Evolutionary conservation across 1,284 basidiomycete species (phyloP).

Genomic region (Ceratobasidium sp.): DNA sequence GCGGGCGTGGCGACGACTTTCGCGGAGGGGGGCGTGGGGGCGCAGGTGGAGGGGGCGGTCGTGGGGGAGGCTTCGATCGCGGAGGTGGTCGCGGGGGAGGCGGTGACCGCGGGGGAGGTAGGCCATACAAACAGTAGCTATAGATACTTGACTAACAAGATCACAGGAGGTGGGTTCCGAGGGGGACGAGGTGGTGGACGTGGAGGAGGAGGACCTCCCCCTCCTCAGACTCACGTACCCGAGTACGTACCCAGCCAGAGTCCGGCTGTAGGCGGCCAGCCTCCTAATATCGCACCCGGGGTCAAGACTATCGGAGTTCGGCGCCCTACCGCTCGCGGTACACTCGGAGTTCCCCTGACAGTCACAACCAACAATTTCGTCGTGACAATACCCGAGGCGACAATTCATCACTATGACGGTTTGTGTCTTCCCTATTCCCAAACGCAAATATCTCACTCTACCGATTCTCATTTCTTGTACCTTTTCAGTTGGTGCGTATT

Average conservation of each 20-base stretch:
- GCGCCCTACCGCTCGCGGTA: conserved; percentile 50
- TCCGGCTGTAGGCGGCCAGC: background rate
- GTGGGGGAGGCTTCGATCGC: background rate
- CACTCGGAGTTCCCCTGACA: conserved; percentile 57
- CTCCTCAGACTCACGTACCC: background rate
- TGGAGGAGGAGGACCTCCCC: background rate
- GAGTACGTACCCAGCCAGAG: background rate
- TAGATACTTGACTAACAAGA: too few relatives aligned
- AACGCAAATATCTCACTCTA: too few relatives aligned
- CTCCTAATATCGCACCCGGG: conserved; percentile 13
- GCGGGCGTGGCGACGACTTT: conserved; percentile 3
- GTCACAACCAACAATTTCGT: conserved; percentile 52
- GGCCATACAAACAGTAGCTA: too few relatives aligned
- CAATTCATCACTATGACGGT: conserved; percentile 42
- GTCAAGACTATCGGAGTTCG: conserved; percentile 25
- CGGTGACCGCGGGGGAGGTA: too few relatives aligned
- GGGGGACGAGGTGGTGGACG: conserved; percentile 4
- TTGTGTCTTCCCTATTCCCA: background rate
- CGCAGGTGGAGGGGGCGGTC: background rate
- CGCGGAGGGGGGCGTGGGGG: too few relatives aligned
- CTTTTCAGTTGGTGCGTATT: too few relatives aligned
- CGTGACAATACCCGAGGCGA: conserved; percentile 37
- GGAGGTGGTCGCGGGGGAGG: too few relatives aligned
- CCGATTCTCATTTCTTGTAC: background rate
- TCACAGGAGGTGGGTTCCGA: background rate